These are phyloP conservation scores for Rosa multiflora DNA, from an alignment of 306 rosid species.

Conservation along the genomic window DNA sequence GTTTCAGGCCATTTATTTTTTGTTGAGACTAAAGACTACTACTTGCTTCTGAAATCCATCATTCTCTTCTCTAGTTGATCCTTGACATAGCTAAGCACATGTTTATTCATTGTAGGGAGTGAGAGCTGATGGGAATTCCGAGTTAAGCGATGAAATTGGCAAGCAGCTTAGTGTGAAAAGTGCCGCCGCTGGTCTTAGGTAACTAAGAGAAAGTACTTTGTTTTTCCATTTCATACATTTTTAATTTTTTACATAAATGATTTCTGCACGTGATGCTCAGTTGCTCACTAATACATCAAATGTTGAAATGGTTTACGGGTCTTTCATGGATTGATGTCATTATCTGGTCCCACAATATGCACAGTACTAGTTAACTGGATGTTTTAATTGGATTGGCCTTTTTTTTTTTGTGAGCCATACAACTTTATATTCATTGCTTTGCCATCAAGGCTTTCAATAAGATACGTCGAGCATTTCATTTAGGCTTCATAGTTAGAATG, in stretches of 20 bases:
- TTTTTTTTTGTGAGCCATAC: too few species aligned
- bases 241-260: too few species aligned
- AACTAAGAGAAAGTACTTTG: conserved; percentile 1
- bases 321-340: neutral
- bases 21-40: neutral
- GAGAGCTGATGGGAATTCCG: conserved; percentile 66
- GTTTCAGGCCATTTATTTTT: neutral
- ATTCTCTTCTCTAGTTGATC: neutral
- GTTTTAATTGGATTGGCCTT: neutral
- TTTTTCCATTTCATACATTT: neutral
- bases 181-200: conserved; percentile 68
- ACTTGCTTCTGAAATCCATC: neutral
- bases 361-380: neutral
- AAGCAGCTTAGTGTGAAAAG: conserved; percentile 74
- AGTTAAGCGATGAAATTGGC: conserved; percentile 78
- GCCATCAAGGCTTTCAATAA: too few species aligned
- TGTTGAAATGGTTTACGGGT: neutral
- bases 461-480: too few species aligned
- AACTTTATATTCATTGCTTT: too few species aligned
- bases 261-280: too few species aligned
- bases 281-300: too few species aligned
- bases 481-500: too few species aligned
- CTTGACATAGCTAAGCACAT: neutral
- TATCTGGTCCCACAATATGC: neutral
- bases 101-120: conserved; percentile 59